Evolutionary conservation across 805 yeast genomes (phyloP).

Genomic region (Maudiozyma serrabonitensis): DNA sequence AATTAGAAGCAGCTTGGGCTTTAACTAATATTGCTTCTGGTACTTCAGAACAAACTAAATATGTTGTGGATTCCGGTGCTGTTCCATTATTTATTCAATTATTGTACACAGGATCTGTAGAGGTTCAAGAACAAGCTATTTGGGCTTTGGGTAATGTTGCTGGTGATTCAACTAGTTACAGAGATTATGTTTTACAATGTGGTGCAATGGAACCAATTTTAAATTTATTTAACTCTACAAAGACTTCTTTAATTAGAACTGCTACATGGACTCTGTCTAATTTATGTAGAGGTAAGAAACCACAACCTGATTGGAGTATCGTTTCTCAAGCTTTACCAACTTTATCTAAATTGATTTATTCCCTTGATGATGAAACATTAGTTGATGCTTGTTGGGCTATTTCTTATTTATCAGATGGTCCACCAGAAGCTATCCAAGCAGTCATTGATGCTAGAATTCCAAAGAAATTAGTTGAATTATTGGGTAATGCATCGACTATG

Average conservation of each 20-base stretch:
- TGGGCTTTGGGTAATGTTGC: conserved; percentile 99
- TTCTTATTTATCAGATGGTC: conserved; percentile 88
- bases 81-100: conserved; percentile 84
- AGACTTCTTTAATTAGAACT: conserved; percentile 85
- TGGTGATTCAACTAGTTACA: conserved; percentile 84
- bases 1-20: conserved; percentile 99
- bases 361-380: conserved; percentile 84
- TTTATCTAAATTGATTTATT: conserved; percentile 79
- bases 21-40: conserved; percentile 97
- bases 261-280: conserved; percentile 98
- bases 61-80: conserved; percentile 88
- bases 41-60: conserved; percentile 74
- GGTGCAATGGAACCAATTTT: conserved; percentile 87
- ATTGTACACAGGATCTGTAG: conserved; percentile 69
- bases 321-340: conserved; percentile 87
- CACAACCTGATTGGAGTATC: conserved; percentile 90
- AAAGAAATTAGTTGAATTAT: conserved; percentile 81
- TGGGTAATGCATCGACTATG: conserved; percentile 70
- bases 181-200: conserved; percentile 79
- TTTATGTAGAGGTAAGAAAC: conserved; percentile 91
- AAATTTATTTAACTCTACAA: conserved; percentile 65
- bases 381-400: conserved; percentile 99
- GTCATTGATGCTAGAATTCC: conserved; percentile 96
- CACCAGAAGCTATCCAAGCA: conserved; percentile 88
- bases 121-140: conserved; percentile 96